Percentiles rank a stretch among this genome's conserved stretches.
phyloP scores from a whole-genome alignment of 805 yeast species.

The Saturnispora sekii region DNA sequence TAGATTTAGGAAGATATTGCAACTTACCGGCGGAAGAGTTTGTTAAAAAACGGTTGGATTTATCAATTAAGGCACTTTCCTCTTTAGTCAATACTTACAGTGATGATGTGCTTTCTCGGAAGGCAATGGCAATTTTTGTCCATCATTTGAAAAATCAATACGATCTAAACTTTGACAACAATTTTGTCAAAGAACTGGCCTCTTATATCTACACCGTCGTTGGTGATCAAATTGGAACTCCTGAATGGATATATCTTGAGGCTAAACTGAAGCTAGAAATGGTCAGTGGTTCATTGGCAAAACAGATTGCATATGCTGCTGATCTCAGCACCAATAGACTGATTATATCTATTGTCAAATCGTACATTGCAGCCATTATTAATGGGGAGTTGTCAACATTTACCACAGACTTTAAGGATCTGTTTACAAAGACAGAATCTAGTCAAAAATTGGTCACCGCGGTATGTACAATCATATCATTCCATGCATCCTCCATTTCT shows the following conservation, averaged over 20 bases:
- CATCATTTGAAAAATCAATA: slow-evolving; percentile 2
- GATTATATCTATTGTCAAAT: not conserved
- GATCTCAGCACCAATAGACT: slow-evolving; percentile 15
- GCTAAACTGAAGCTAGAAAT: slow-evolving; percentile 8
- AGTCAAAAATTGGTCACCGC: not conserved
- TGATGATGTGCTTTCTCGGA: not conserved
- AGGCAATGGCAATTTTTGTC: not conserved
- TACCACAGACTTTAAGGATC: not conserved
- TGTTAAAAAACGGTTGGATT: not conserved
- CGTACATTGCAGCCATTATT: slow-evolving; percentile 1
- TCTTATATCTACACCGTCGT: slow-evolving; percentile 22
- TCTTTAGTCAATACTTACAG: not conserved
- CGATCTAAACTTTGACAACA: slow-evolving; percentile 5
- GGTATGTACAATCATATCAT: slow-evolving; percentile 11
- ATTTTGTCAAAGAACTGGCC: slow-evolving; percentile 15
- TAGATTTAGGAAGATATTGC: not conserved
- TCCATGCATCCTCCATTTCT: slow-evolving; percentile 14
- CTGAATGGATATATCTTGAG: slow-evolving; percentile 17
- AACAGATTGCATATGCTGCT: slow-evolving; percentile 15
- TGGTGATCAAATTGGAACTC: slow-evolving; percentile 10
- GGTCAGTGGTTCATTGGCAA: slow-evolving; percentile 13
- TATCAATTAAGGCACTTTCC: slow-evolving; percentile 7
- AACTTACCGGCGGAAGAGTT: slow-evolving; percentile 2
- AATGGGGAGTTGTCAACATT: not conserved
- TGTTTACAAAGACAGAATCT: not conserved